phyloP scores from a whole-genome alignment of 2,329 filamentous ascomycete species.

The Hypomyces perniciosus region DNA sequence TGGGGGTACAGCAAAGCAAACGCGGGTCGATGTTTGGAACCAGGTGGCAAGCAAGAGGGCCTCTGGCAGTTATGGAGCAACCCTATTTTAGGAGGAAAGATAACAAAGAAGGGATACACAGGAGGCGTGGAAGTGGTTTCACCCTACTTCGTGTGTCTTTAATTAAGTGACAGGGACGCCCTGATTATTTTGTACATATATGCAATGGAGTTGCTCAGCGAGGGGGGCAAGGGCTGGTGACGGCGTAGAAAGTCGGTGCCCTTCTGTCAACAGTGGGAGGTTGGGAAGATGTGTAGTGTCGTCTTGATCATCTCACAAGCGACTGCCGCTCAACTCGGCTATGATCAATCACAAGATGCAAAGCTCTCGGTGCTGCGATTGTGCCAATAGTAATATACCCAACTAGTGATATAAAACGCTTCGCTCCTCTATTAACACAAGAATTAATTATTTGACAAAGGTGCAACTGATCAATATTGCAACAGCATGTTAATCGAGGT shows the following conservation, averaged over 20 bases:
- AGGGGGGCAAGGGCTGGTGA: not conserved
- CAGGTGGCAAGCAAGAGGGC: not conserved
- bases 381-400: too few species aligned
- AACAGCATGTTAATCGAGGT: too few species aligned
- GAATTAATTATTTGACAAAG: too few species aligned
- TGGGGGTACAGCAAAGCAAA: not conserved
- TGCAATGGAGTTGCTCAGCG: not conserved
- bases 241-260: not conserved
- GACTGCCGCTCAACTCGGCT: not conserved
- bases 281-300: not conserved
- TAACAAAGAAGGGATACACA: not conserved
- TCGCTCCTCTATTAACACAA: too few species aligned
- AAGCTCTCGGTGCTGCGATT: too few species aligned
- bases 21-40: not conserved
- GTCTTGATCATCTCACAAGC: not conserved
- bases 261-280: not conserved
- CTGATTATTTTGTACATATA: not conserved
- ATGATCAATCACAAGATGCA: not conserved
- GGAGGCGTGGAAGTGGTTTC: not conserved
- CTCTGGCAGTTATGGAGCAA: slow-evolving; percentile 3
- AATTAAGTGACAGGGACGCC: not conserved
- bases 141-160: not conserved
- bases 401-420: too few species aligned
- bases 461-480: too few species aligned
- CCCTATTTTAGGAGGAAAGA: not conserved